phyloP scores from a whole-genome alignment of 768 basidiomycete species.

The Leccinellum rugosiceps region DNA sequence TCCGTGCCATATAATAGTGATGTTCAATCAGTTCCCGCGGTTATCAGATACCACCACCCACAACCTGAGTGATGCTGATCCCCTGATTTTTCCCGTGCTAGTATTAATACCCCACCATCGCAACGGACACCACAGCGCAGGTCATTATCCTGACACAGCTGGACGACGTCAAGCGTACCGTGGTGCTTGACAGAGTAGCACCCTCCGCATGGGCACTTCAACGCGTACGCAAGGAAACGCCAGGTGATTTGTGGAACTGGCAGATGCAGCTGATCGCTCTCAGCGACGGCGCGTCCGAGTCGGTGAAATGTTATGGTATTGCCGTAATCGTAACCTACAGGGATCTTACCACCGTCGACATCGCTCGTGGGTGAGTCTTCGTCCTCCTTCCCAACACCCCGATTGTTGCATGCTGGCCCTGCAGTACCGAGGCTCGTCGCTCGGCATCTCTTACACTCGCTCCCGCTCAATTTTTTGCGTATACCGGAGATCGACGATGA shows the following conservation, averaged over 20 bases:
- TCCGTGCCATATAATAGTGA: no score
- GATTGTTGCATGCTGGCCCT: no score
- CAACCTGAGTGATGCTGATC: slow-evolving; percentile 26
- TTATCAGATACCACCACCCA: no score
- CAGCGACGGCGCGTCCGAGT: slow-evolving; percentile 51
- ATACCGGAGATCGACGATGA: slow-evolving; percentile 78
- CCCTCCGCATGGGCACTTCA: slow-evolving; percentile 71
- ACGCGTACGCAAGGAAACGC: slow-evolving; percentile 52
- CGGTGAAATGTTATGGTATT: background rate
- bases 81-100: slow-evolving; percentile 56
- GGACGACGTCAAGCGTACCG: slow-evolving; percentile 50
- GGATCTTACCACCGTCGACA: slow-evolving; percentile 44
- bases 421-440: slow-evolving; percentile 72
- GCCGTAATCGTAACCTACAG: slow-evolving; percentile 32
- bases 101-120: slow-evolving; percentile 60
- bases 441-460: slow-evolving; percentile 54
- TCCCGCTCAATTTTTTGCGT: slow-evolving; percentile 55
- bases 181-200: slow-evolving; percentile 46
- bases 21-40: no score
- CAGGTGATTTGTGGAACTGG: slow-evolving; percentile 67
- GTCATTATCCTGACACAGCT: slow-evolving; percentile 51
- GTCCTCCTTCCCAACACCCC: slow-evolving; percentile 66
- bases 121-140: slow-evolving; percentile 49
- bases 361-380: slow-evolving; percentile 40
- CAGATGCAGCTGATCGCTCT: slow-evolving; percentile 65